phyloP scores from a whole-genome alignment of 305 asterid species.

The Solanum aculeatissimum region DNA sequence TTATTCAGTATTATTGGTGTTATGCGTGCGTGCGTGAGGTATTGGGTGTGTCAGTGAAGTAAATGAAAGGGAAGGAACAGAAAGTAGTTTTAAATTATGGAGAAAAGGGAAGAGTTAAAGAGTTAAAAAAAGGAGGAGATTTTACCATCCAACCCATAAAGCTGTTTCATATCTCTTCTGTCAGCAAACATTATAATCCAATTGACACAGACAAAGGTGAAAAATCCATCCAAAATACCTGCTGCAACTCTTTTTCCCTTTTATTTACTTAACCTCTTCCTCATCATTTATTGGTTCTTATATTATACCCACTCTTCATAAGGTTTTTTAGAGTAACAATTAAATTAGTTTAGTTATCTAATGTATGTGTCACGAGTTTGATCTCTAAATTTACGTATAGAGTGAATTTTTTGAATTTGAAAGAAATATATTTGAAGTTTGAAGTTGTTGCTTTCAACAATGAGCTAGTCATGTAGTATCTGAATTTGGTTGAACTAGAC shows the following conservation, averaged over 20 bases:
- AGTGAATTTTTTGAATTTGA: not conserved
- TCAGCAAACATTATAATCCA: slow-evolving; percentile 34
- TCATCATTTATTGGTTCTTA: not conserved
- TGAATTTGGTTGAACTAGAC: too few relatives aligned
- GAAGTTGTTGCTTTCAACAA: not conserved
- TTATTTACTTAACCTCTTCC: not conserved
- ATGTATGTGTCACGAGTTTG: not conserved
- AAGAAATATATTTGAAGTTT: too few relatives aligned
- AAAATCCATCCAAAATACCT: not conserved
- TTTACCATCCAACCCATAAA: slow-evolving; percentile 67
- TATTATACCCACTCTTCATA: not conserved
- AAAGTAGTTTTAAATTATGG: slow-evolving; percentile 26
- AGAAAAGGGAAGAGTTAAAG: not conserved
- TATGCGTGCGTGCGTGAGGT: slow-evolving; percentile 94
- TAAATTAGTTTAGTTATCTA: not conserved
- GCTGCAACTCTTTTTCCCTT: not conserved
- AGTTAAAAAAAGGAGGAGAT: not conserved
- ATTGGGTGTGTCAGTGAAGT: slow-evolving; percentile 69
- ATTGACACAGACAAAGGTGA: slow-evolving; percentile 40
- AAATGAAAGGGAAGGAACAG: slow-evolving; percentile 60
- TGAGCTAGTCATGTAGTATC: too few relatives aligned
- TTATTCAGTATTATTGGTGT: not conserved
- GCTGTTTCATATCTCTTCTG: slow-evolving; percentile 66
- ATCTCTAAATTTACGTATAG: not conserved
- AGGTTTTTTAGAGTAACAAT: not conserved